phyloP scores from a whole-genome alignment of 306 rosid genomes.

The Gleditsia sinensis region DNA sequence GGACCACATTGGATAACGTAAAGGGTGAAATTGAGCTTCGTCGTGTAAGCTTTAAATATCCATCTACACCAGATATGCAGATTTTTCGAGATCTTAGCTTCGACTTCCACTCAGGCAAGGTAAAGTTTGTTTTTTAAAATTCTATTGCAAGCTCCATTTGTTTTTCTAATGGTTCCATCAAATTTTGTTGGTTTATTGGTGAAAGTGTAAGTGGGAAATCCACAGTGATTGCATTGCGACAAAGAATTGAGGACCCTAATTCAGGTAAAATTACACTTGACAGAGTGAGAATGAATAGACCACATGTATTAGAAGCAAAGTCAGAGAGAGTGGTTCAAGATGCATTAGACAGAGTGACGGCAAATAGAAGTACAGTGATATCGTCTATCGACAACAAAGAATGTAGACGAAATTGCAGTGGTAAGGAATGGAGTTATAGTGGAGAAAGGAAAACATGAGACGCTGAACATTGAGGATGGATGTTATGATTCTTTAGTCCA shows the following conservation, averaged over 20 bases:
- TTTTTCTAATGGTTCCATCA: slow-evolving; percentile 10
- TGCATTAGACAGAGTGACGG: slow-evolving; percentile 74
- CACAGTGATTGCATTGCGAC: slow-evolving; percentile 66
- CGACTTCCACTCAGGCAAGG: slow-evolving; percentile 73
- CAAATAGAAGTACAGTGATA: slow-evolving; percentile 70
- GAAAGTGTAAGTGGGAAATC: slow-evolving; percentile 92
- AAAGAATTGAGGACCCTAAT: slow-evolving; percentile 78
- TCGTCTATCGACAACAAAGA: slow-evolving; percentile 69
- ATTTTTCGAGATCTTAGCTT: slow-evolving; percentile 65
- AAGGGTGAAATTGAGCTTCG: slow-evolving; percentile 66
- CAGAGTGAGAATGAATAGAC: slow-evolving; percentile 79
- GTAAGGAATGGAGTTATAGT: slow-evolving; percentile 73
- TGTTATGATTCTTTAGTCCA: slow-evolving; percentile 69
- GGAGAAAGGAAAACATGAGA: slow-evolving; percentile 72
- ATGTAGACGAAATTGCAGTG: slow-evolving; percentile 71
- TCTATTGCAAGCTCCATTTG: background rate
- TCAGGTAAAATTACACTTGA: slow-evolving; percentile 66
- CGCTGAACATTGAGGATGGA: slow-evolving; percentile 53
- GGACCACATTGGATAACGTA: slow-evolving; percentile 43
- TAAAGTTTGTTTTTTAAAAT: background rate
- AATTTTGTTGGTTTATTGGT: slow-evolving; percentile 50
- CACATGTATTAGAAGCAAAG: slow-evolving; percentile 73
- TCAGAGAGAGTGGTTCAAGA: slow-evolving; percentile 85
- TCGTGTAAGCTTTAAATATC: slow-evolving; percentile 69
- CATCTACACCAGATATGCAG: slow-evolving; percentile 70